phyloP scores from a whole-genome alignment of 345 rosid species.

The Rhodamnia rubescens region DNA sequence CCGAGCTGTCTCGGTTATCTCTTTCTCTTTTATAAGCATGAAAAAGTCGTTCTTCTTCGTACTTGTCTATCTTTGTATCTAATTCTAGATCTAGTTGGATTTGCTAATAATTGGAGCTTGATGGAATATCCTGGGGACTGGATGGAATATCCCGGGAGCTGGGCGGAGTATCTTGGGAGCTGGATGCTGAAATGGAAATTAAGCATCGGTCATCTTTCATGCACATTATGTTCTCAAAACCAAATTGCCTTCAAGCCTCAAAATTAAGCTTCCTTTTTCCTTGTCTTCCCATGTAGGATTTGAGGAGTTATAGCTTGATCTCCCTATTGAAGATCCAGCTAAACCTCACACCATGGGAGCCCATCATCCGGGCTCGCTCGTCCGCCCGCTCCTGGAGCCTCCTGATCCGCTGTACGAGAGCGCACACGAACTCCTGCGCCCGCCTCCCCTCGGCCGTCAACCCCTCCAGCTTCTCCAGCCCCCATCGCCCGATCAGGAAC shows the following conservation, averaged over 20 bases:
- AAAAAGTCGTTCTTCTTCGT: too few species aligned
- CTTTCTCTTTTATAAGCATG: too few species aligned
- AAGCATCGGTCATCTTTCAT: too few species aligned
- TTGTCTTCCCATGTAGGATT: not conserved
- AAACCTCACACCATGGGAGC: conserved; percentile 22
- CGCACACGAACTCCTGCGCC: conserved; percentile 49
- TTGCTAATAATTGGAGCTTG: too few species aligned
- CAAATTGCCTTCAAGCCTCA: not conserved
- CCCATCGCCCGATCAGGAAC: conserved; percentile 51
- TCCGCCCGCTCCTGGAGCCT: conserved; percentile 52
- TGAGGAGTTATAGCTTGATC: not conserved
- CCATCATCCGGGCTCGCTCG: conserved; percentile 36
- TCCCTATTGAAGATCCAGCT: conserved; percentile 63
- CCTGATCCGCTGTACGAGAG: conserved; percentile 46
- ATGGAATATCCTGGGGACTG: too few species aligned
- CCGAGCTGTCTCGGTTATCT: too few species aligned
- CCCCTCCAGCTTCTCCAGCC: conserved; percentile 49
- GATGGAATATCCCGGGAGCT: too few species aligned
- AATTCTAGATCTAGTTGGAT: too few species aligned
- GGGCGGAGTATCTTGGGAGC: too few species aligned
- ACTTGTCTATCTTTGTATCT: too few species aligned
- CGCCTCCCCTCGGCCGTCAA: conserved; percentile 40
- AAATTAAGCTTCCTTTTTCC: not conserved
- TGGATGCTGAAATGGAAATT: too few species aligned
- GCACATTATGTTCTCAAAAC: not conserved